Percentiles rank a stretch among this genome's conserved stretches.
phyloP scores from a whole-genome alignment of 1,139 yeast genomes.

The Suhomyces guaymorum region DNA sequence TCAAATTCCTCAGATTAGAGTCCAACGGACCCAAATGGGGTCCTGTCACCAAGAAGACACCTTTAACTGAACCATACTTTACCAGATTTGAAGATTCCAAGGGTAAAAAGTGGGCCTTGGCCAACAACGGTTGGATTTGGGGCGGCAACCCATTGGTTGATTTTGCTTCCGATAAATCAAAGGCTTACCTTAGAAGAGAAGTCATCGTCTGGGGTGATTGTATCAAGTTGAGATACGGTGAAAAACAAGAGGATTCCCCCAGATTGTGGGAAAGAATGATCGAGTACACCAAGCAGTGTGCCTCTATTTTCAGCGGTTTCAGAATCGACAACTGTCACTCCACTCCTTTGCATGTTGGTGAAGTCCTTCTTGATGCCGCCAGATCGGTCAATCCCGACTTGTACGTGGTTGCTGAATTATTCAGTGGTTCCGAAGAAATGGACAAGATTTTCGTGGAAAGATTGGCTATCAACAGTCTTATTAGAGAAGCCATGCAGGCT shows the following conservation, averaged over 20 bases:
- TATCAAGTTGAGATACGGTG: constrained; percentile 87
- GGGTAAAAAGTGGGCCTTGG: constrained; percentile 70
- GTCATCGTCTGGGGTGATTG: constrained; percentile 98
- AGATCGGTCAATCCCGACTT: constrained; percentile 80
- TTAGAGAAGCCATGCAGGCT: constrained; percentile 97
- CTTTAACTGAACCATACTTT: constrained; percentile 84
- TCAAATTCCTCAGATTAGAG: constrained; percentile 73
- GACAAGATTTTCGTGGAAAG: constrained; percentile 90
- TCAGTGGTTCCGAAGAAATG: constrained; percentile 88
- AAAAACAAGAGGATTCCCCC: constrained; percentile 77
- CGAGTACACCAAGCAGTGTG: constrained; percentile 70
- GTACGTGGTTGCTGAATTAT: constrained; percentile 91
- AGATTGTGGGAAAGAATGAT: constrained; percentile 87
- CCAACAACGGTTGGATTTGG: constrained; percentile 99
- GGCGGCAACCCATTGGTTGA: constrained; percentile 92
- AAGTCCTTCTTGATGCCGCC: constrained; percentile 83
- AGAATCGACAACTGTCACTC: constrained; percentile 96
- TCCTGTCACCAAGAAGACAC: constrained; percentile 50
- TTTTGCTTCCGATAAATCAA: constrained; percentile 79
- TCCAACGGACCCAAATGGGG: constrained; percentile 81
- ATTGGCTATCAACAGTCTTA: constrained; percentile 81
- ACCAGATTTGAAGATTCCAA: constrained; percentile 59
- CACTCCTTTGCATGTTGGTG: constrained; percentile 94
- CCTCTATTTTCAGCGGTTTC: constrained; percentile 81
- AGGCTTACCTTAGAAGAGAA: constrained; percentile 85